Evolutionary conservation across 495 filamentous ascomycete species (phyloP).

Genomic region (Extremus antarcticus): DNA sequence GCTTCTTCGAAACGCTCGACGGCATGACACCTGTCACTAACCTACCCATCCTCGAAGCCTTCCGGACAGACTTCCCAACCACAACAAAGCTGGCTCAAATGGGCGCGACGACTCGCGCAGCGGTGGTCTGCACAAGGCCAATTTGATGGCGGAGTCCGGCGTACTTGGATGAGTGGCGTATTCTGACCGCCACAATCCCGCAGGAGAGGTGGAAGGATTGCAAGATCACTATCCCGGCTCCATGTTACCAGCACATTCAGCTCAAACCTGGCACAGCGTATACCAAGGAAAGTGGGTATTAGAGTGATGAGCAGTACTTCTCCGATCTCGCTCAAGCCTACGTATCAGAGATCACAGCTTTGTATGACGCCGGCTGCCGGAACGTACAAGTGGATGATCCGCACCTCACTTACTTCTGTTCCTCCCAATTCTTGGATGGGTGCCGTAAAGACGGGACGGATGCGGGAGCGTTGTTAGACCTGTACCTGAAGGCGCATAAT

Average conservation of each 20-base stretch:
- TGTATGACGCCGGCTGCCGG: constrained; percentile 25
- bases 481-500: constrained; percentile 25
- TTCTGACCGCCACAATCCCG: constrained; percentile 38
- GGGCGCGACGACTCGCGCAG: constrained; percentile 19
- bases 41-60: constrained; percentile 18
- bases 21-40: constrained; percentile 27
- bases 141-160: constrained; percentile 21
- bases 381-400: constrained; percentile 29
- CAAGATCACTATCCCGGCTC: constrained; percentile 52
- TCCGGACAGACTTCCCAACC: constrained; percentile 28
- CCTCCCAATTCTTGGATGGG: constrained; percentile 24
- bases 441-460: constrained; percentile 23
- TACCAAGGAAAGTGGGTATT: constrained; percentile 8
- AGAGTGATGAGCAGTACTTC: constrained; percentile 19
- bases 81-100: constrained; percentile 1
- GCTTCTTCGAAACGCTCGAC: constrained; percentile 53
- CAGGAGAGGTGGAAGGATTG: constrained; percentile 37
- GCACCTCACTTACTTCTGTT: constrained; percentile 28
- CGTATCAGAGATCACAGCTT: constrained; percentile 22
- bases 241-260: constrained; percentile 53
- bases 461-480: constrained; percentile 16
- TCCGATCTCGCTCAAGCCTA: constrained; percentile 25
- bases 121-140: constrained; percentile 50
- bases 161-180: constrained; percentile 48
- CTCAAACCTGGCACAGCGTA: constrained; percentile 46